These are phyloP conservation scores for Lojkania enalia DNA, from an alignment of 2,329 filamentous ascomycete genomes.

Conservation along the genomic window DNA sequence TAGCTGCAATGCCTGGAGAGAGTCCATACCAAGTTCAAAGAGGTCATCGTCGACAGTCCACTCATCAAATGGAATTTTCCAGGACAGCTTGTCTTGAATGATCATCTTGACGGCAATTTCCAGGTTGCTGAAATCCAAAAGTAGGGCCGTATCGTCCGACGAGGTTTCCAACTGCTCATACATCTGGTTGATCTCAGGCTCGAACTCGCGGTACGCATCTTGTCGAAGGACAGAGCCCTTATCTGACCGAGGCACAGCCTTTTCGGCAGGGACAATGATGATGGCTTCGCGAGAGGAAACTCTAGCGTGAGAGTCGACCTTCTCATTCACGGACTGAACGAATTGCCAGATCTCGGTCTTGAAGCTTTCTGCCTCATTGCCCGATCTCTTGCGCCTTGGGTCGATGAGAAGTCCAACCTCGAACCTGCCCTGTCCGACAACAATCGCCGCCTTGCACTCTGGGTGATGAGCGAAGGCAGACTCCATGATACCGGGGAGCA, in stretches of 20 bases:
- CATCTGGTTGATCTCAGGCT: background rate
- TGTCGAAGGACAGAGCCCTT: background rate
- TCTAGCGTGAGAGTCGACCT: background rate
- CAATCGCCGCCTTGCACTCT: slow-evolving; percentile 8
- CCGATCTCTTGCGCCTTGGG: background rate
- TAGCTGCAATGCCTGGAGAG: slow-evolving; percentile 16
- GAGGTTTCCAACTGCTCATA: background rate
- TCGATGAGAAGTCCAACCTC: slow-evolving; percentile 10
- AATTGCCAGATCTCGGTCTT: background rate
- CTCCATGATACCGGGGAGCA: slow-evolving; percentile 10
- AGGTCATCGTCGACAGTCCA: slow-evolving; percentile 22
- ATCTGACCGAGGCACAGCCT: background rate
- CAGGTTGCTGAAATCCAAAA: background rate
- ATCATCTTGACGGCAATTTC: background rate
- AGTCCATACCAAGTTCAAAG: slow-evolving; percentile 34
- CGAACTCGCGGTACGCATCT: background rate
- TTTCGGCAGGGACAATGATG: background rate
- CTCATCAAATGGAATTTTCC: background rate
- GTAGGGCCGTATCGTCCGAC: background rate
- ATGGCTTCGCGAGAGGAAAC: background rate
- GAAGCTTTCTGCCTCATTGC: background rate
- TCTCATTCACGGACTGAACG: background rate
- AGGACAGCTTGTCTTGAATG: background rate
- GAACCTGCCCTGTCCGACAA: slow-evolving; percentile 15
- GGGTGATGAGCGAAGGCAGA: slow-evolving; percentile 19